Evolutionary conservation across 805 yeast species (phyloP), one percentile per base, ranked within the genome.

Genomic region (Nakazawaea populi): DNA sequence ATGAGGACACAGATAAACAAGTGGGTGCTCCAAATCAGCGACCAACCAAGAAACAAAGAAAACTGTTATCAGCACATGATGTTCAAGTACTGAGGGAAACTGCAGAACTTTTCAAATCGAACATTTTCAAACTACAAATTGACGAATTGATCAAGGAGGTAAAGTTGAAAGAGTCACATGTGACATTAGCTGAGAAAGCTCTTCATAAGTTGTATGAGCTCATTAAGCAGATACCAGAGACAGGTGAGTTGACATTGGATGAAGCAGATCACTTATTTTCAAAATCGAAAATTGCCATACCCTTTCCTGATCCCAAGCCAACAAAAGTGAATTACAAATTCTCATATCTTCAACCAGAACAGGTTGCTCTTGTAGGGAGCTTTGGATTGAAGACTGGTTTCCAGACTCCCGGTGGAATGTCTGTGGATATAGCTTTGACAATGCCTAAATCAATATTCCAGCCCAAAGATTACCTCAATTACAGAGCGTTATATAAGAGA

Each of bases 221-320:
- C 27, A 79, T 91, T 36, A 82, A 82, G 58, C 73, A 73, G 53
- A 73, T 90, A 4, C 88, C 91, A 5, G 77, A 77, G 7, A 67
- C 80, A 48, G 72, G 72, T 28, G 74, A 71, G 52, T 69, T 77
- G 51, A 59, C 82, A 0, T 67, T 90, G 37, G 70, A 72, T 2
- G 85, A 89, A 51, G 87, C 85, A 0, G 85, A 81, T 55, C 52
- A 69, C 6, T 71, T 71, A 52, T 78, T 86, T 60, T 64, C 73
- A 50, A 67, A 73, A 30, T 56, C 61, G 4, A 59, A 55, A 35
- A 76, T 86, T 8, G 68, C 79, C 0, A 80, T 89, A 14, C 97
- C 98, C 35, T 92, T 86, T 67, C 88, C 94, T 10, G 96, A 91
- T 62, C 97, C 97, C 14, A 86, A 84, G 62, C 97, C 97, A 35